A percentile compares a stretch with the other conserved stretches of the same genome.
phyloP scores from a whole-genome alignment of 441 rosid species.

The Euphorbia schlechtendalii region DNA sequence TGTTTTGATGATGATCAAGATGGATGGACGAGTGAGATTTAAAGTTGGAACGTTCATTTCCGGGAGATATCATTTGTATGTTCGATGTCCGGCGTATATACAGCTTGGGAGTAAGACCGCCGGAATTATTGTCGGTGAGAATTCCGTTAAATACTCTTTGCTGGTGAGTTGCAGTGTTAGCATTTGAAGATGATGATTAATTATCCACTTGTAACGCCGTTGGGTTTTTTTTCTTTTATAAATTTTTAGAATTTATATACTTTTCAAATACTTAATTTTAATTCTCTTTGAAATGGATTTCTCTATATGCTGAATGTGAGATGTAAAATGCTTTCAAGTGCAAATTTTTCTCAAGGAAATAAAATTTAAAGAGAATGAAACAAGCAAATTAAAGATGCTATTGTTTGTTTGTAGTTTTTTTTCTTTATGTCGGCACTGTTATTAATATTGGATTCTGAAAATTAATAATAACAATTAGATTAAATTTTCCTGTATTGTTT shows the following conservation, averaged over 20 bases:
- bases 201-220: constrained; percentile 25
- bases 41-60: constrained; percentile 62
- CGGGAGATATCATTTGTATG: constrained; percentile 53
- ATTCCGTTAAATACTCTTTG: constrained; percentile 55
- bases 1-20: constrained; percentile 37
- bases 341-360: constrained; percentile 19
- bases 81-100: constrained; percentile 48
- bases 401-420: too few relatives aligned
- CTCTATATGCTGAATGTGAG: background rate
- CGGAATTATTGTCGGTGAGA: constrained; percentile 39
- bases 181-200: constrained; percentile 30
- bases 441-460: too few relatives aligned
- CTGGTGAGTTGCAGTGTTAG: constrained; percentile 50
- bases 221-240: constrained; percentile 9
- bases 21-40: constrained; percentile 77
- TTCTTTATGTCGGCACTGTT: too few relatives aligned
- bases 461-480: too few relatives aligned
- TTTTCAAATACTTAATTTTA: background rate
- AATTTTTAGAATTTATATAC: background rate
- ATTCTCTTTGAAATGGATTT: too few relatives aligned
- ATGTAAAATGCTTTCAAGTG: constrained; percentile 18
- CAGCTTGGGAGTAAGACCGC: constrained; percentile 33
- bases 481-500: too few relatives aligned
- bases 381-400: too few relatives aligned
- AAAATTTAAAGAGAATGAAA: constrained; percentile 3